Base-by-base conservation (phyloP, 2,329 filamentous ascomycete species). In the Cercospora beticola region DNA sequence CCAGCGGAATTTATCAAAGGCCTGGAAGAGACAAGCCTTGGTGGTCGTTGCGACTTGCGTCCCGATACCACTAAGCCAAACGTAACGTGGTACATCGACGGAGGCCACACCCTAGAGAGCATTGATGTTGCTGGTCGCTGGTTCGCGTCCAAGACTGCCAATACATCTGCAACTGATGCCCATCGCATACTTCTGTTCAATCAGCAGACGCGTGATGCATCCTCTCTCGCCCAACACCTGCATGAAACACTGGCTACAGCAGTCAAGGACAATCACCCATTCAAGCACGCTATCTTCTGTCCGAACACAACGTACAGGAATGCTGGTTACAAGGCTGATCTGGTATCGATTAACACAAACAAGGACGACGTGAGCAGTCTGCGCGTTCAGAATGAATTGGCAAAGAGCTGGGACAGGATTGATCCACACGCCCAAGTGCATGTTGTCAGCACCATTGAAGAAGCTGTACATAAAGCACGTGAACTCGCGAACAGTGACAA, bases 41-140 rank as follows among this genome's bases (percentile, higher is more conserved):
- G 91, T 16, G 94, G 94, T 0, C 86, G 94, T 16, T 96, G 92
- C 75, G 93, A 97, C 77, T 86, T 86, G 26, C 81, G 92, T 2
- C 80, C 79, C 33, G 86, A 88, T 69, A 78, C 82, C 3, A 81
- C 82, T 1, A 79, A 80, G 3, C 14, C 64, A 16, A 82, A 84
- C 30, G 82, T 92, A 9, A 85, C 84, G 16, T 97, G 94, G 93
- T 89, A 90, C 72, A 87, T 97, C 16, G 94, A 97, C 75, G 93
- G 94, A 2, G 94, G 92, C 1, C 94, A 97, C 77, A 97, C 94
- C 0, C 83, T 89, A 23, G 93, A 97, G 74, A 96, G 92, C 74
- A 88, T 97, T 71, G 85, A 88, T 63, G 86, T 92, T 52, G 91
- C 91, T 10, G 92, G 88, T 3, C 84, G 83, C 72, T 97, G 94